Evolutionary conservation across 257 asterid species (phyloP), one percentile per base, ranked within the genome.

Genomic region (Penstemon eatonii): DNA sequence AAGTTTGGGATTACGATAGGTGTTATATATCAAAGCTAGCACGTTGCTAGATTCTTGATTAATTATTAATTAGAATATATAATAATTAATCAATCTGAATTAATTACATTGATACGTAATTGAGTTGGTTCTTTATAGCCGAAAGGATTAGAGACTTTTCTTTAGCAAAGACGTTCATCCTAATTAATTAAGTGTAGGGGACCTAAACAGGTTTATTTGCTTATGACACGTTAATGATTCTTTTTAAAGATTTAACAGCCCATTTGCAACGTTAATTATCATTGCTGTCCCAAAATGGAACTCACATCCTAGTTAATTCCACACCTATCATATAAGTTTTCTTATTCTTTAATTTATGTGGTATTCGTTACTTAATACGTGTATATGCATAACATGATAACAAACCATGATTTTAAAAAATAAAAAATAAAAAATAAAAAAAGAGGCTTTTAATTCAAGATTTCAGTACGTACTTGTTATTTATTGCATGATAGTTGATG

Each of bases 141-240:
- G 66, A 60, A 60, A 60, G 52, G 50, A 5, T 18, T 8, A 60
- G 66, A 18, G 9, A 42, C 66, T 42, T 60, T 60, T 60, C 11
- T 43, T 60, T 41, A 37, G 4, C 50, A 60, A 60, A n/a, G 18
- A 15, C 18, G 36, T 13, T n/a, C 15, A 12, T 10, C 37, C 12
- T 18, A 10, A 49, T 42, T 42, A 42, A 13, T 49, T 49, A 15
- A 49, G 54, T 49, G 66, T 42, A 42, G 66, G 66, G 66, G 65
- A 39, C 39, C 66, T 13, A 4, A 41, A 43, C 52, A 42, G 4
- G 45, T 60, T 42, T 25, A 13, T 60, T 47, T 7, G 19, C 18
- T 13, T 38, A 60, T 41, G 66, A 8, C 66, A 60, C 66, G 53
- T 43, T 42, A 60, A 60, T 60, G 13, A 41, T 60, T 60, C 66